A percentile compares a stretch with the other conserved stretches of the same genome.
Evolutionary conservation across 164 flowering plant species (phyloP).

Genomic region (Nymphaea colorata): DNA sequence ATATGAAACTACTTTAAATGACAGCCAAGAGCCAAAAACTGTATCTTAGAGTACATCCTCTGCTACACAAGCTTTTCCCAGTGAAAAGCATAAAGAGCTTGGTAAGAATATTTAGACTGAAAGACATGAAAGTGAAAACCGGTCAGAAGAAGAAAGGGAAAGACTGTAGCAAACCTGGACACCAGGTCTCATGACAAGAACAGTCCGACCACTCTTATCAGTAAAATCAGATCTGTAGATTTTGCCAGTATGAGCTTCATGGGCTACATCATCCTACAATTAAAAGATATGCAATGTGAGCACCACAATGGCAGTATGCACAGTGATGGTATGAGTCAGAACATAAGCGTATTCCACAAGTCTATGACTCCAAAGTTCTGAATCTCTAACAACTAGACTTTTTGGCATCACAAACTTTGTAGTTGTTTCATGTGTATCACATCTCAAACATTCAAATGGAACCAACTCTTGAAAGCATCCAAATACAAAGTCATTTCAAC

Average conservation of each 20-base stretch:
- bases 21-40: too few relatives aligned
- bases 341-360: too few relatives aligned
- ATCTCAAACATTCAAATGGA: neutral
- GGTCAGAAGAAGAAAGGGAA: too few relatives aligned
- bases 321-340: neutral
- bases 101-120: too few relatives aligned
- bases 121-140: too few relatives aligned
- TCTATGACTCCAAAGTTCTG: neutral
- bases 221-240: slow-evolving; percentile 48
- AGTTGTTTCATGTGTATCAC: neutral
- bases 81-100: too few relatives aligned
- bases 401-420: neutral
- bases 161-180: slow-evolving; percentile 38
- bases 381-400: neutral
- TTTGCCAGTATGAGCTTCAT: slow-evolving; percentile 85
- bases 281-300: slow-evolving; percentile 1
- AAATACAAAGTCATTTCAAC: too few relatives aligned
- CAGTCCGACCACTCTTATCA: slow-evolving; percentile 73
- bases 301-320: neutral
- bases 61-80: too few relatives aligned
- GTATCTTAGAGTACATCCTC: too few relatives aligned
- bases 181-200: slow-evolving; percentile 84
- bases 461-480: too few relatives aligned
- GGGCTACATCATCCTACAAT: slow-evolving; percentile 68
- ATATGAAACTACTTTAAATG: too few relatives aligned